A percentile compares a stretch with the other conserved stretches of the same genome.
Conservation (phyloP, 305 asterid species). For the Fraxinus paxiana region DNA sequence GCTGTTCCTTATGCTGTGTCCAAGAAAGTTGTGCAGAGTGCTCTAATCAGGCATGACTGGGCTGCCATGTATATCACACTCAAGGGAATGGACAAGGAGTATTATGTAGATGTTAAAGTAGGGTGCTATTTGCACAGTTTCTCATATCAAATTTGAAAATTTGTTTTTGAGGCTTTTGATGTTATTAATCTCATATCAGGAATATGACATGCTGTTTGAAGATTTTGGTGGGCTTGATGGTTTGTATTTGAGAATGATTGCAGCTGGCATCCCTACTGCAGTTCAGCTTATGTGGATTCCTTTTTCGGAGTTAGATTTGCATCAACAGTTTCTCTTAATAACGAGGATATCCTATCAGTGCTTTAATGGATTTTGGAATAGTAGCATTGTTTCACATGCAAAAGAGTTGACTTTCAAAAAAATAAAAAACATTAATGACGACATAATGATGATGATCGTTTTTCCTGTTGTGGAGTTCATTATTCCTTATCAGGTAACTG, state of each 20-base stretch:
- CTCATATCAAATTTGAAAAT: constrained; percentile 1
- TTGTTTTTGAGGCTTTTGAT: constrained; percentile 14
- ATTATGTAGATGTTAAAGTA: constrained; percentile 75
- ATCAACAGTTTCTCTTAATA: constrained; percentile 63
- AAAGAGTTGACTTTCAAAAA: constrained; percentile 47
- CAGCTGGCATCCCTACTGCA: constrained; percentile 72
- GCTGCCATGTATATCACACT: constrained; percentile 72
- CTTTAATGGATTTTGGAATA: constrained; percentile 62
- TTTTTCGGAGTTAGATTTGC: constrained; percentile 62
- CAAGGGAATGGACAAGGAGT: constrained; percentile 84
- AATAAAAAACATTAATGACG: constrained; percentile 55
- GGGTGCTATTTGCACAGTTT: constrained; percentile 27
- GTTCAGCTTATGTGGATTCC: constrained; percentile 98
- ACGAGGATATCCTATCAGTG: constrained; percentile 49
- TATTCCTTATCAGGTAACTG: constrained; percentile 73
- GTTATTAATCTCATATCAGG: constrained; percentile 44
- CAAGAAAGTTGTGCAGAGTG: constrained; percentile 69
- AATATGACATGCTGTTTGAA: constrained; percentile 75
- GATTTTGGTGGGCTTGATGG: constrained; percentile 96
- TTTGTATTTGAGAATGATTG: constrained; percentile 77
- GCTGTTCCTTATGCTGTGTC: constrained; percentile 94
- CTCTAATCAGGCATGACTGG: constrained; percentile 98
- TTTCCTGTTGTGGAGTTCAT: constrained; percentile 80
- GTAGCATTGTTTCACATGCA: constrained; percentile 34
- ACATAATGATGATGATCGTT: constrained; percentile 73